phyloP scores from a whole-genome alignment of 768 basidiomycete genomes.

The Tephrocybe sp. region DNA sequence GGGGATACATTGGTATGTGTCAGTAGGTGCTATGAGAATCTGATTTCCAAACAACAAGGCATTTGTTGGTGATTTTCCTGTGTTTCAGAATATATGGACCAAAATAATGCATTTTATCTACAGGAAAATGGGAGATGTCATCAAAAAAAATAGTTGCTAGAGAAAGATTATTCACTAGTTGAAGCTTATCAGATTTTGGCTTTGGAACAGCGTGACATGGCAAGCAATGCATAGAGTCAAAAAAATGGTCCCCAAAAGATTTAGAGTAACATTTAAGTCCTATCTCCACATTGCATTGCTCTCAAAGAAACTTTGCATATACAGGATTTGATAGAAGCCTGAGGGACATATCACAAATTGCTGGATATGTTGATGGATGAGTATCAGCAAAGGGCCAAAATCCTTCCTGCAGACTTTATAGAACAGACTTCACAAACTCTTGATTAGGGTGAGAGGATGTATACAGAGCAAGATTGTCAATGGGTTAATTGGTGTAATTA shows the following conservation, averaged over 20 bases:
- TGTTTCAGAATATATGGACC: conserved; percentile 22
- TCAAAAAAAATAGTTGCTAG: conserved; percentile 37
- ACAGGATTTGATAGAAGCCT: neutral
- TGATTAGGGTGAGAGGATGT: neutral
- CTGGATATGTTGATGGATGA: no score
- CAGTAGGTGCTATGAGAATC: no score
- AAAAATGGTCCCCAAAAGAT: conserved; percentile 32
- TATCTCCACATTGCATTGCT: conserved; percentile 26
- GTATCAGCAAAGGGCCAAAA: neutral
- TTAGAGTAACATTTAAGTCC: conserved; percentile 24
- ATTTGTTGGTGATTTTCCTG: conserved; percentile 8
- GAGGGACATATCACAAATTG: no score
- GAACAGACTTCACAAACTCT: neutral
- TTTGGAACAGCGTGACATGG: conserved; percentile 41
- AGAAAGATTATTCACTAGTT: conserved; percentile 33
- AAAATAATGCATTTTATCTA: conserved; percentile 35
- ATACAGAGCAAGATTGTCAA: neutral
- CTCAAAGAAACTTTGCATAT: neutral
- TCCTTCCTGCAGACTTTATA: neutral
- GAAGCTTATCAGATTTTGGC: conserved; percentile 28
- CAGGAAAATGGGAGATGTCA: conserved; percentile 22
- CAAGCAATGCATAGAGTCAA: conserved; percentile 43
- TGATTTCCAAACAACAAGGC: conserved; percentile 32
- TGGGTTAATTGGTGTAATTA: neutral
- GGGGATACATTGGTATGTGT: no score